Evolutionary conservation across 2,329 filamentous ascomycete genomes (phyloP), one percentile per base, ranked within the genome.

Genomic region (Exophiala sideris): DNA sequence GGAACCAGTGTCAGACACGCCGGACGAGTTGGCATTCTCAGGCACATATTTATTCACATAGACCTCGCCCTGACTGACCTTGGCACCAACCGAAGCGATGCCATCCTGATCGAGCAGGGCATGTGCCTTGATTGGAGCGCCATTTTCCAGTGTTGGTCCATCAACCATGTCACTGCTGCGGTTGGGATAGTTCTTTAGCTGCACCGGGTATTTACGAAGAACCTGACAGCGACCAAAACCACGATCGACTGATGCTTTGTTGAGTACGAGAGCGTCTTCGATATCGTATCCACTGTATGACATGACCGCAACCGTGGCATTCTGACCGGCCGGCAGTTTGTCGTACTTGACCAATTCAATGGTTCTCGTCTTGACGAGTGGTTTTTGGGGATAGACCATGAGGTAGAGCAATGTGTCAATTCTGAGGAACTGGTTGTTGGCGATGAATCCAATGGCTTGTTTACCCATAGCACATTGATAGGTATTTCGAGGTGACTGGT

Each of bases 381-480:
- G 94, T 64, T 95, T 86, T 68, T 99, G 95, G 5, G 94, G 94
- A 67, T 99, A 99, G 3, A 99, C 94, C 76, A 99, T 89, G 1
- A 96, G 88, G 69, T 96, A 97, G 5, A 99, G 82, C 12, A 99
- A 79, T 0, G 92, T 97, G 67, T 99, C 94, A 70, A 99, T 96
- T 52, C 94, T 86, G 65, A 92, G 89, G 74, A 96, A 96, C 71
- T 99, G 94, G 68, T 99, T 99, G 68, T 96, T 95, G 12, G 92
- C 94, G 68, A 99, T 97, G 33, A 92, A 91, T 33, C 94, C 94
- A 69, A 99, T 97, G 36, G 94, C 94, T 87, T 99, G 94, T 76
- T 99, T 99, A 82, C 94, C 94, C 94, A 99, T 99, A 74, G 94
- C 94, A 75, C 92, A 96, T 79, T 97, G 92, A 68, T 99, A 99